These are phyloP conservation scores for Dioscorea zingiberensis DNA, from an alignment of 106 monocot genomes.

Conservation along the genomic window DNA sequence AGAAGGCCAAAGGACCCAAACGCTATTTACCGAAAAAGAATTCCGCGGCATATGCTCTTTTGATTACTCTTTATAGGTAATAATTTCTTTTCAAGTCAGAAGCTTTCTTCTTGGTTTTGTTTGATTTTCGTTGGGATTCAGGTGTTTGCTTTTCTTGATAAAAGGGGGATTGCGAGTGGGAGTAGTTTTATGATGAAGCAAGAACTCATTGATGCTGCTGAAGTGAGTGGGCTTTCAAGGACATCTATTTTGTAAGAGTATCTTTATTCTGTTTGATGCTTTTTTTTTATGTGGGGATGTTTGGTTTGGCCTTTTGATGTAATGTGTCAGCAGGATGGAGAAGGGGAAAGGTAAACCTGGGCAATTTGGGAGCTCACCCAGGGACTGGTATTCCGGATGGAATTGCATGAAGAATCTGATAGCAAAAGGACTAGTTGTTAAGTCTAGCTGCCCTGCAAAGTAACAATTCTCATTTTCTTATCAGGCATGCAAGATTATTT, in stretches of 20 bases:
- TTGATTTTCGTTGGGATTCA: not conserved
- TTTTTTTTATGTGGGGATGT: not conserved
- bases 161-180: slow-evolving; percentile 51
- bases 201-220: slow-evolving; percentile 92
- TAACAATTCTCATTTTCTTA: slow-evolving; percentile 25
- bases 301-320: not conserved
- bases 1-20: slow-evolving; percentile 53
- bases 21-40: slow-evolving; percentile 92
- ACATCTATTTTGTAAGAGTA: slow-evolving; percentile 54
- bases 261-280: not conserved
- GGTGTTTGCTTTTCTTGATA: not conserved
- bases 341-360: slow-evolving; percentile 69
- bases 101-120: not conserved
- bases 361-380: slow-evolving; percentile 53
- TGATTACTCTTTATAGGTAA: slow-evolving; percentile 88
- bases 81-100: not conserved
- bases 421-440: slow-evolving; percentile 79
- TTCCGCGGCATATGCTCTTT: slow-evolving; percentile 82
- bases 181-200: slow-evolving; percentile 71
- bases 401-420: slow-evolving; percentile 89
- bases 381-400: slow-evolving; percentile 95
- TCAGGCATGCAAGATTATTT: no score
- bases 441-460: slow-evolving; percentile 87
- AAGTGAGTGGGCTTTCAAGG: slow-evolving; percentile 87
- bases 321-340: slow-evolving; percentile 40